Evolutionary conservation across 2,329 filamentous ascomycete species (phyloP), one percentile per base, ranked within the genome.

Genomic region (Neonectria punicea): DNA sequence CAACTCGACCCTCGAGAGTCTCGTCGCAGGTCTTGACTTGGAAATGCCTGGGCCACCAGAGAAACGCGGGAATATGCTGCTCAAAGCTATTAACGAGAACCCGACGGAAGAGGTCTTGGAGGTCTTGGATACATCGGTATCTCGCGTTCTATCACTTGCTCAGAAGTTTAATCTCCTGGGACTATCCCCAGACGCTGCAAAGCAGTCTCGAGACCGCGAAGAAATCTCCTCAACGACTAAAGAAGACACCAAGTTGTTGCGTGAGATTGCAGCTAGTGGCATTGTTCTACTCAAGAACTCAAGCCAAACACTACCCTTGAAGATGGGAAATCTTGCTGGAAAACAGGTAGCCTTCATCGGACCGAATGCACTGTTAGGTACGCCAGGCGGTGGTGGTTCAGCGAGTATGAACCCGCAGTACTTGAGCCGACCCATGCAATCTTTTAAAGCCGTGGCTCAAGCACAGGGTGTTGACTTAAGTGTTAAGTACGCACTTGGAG

Each of bases 21-120:
- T 79, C 10, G 69, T 70, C 3, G 63, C 65, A 0, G 68, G 70
- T 32, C 69, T 70, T 22, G 68, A 76, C 61, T 65, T 78, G 4
- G 76, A 78, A 62, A 78, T 78, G 76, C 76, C 76, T 13, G 76
- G 76, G 3, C 75, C 75, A 1, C 66, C 74, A 62, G 55, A 56
- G 65, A 66, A 65, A 28, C 64, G 71, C 16, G 70, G 69, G 11
- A 50, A 54, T 1, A 34, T 61, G 4, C 56, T 70, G 0, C 54
- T 71, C 1, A 64, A 73, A 43, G 72, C 75, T 1, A 56, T 70
- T 20, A 36, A 63, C 25, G 28, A 69, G 4, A 67, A 55, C 5
- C n/a, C 61, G 10, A 47, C 30, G n/a, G 67, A 65, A 59, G 63
- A 64, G 10, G 5, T 50, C 2, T 14, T 61, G 3, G 10, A n/a